Evolutionary conservation across 2,329 filamentous ascomycete genomes (phyloP).

Genomic region (Allantophomopsis cytisporea): DNA sequence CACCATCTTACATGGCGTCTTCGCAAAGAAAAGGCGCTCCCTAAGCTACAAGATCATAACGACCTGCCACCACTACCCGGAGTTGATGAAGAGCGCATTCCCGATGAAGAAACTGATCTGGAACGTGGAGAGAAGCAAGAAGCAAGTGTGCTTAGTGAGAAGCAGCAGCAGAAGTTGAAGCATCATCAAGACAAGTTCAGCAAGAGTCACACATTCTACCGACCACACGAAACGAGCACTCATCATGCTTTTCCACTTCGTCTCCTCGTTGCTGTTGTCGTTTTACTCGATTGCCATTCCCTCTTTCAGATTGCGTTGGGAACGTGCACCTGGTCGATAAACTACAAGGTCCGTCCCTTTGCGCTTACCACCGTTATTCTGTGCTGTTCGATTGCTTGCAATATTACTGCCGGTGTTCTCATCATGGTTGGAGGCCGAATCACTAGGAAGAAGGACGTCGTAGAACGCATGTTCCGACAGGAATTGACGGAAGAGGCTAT

Average conservation of each 20-base stretch:
- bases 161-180: slow-evolving; percentile 55
- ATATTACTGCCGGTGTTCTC: slow-evolving; percentile 62
- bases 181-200: slow-evolving; percentile 72
- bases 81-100: slow-evolving; percentile 4
- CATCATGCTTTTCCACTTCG: slow-evolving; percentile 67
- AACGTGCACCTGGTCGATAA: slow-evolving; percentile 65
- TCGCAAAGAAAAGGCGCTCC: slow-evolving; percentile 39
- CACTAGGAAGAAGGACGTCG: slow-evolving; percentile 75
- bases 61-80: slow-evolving; percentile 34
- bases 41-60: slow-evolving; percentile 43
- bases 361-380: slow-evolving; percentile 73
- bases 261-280: slow-evolving; percentile 63
- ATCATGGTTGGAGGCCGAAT: slow-evolving; percentile 65
- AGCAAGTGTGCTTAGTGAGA: slow-evolving; percentile 47
- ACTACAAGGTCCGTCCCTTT: slow-evolving; percentile 53
- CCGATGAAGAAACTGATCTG: slow-evolving; percentile 18
- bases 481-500: slow-evolving; percentile 58
- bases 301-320: slow-evolving; percentile 70
- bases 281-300: slow-evolving; percentile 68
- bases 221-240: slow-evolving; percentile 73
- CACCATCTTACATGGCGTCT: slow-evolving; percentile 47
- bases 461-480: slow-evolving; percentile 64
- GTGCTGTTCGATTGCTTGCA: slow-evolving; percentile 63
- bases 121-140: slow-evolving; percentile 26
- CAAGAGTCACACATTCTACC: slow-evolving; percentile 80